Evolutionary conservation across 2,329 filamentous ascomycete species (phyloP), one percentile per base, ranked within the genome.

Genomic region (Basipetospora chlamydospora): DNA sequence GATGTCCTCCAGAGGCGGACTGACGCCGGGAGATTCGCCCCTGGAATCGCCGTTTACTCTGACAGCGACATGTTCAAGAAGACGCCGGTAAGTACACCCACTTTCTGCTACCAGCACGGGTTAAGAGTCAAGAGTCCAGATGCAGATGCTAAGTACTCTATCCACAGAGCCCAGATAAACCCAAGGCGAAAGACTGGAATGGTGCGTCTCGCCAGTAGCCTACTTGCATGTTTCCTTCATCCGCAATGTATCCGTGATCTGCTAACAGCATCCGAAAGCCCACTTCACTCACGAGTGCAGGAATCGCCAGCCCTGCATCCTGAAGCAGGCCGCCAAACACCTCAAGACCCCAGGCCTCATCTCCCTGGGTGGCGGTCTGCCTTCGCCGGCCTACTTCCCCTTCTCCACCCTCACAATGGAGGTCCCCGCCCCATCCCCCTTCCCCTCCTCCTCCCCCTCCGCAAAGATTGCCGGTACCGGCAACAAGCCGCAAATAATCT

Each of bases 301-400:
- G 40, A 54, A 67, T 15, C 63, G 74, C 35, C 56, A 73, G 55
- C 77, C 68, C 23, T 83, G 72, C 44, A 78, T 77, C n/a, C 64
- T 96, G 42, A 96, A 96, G 58, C 67, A 70, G 42, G 86, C 87
- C 5, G 87, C 87, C 30, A 72, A 70, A 39, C 80, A 77, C 53
- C 70, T 96, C 37, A 80, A 80, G 51, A 83, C 69, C 26, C 84
- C 86, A 1, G 86, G 81, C 12, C 60, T 95, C 41, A 90, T 98
- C 51, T 94, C 86, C 2, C 76, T 98, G 2, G 90, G 90, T 38
- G 90, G 90, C 35, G 90, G 90, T 3, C 64, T 98, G 15, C 90
- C 90, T 4, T 87, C 84, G 11, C 73, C 82, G 41, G 78, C 88
- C 54, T 84, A 92, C 58, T 98, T 98, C 51, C 90, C 90, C n/a